Conservation (phyloP, 2,329 filamentous ascomycete species). For the Nigrograna mackinnonii region DNA sequence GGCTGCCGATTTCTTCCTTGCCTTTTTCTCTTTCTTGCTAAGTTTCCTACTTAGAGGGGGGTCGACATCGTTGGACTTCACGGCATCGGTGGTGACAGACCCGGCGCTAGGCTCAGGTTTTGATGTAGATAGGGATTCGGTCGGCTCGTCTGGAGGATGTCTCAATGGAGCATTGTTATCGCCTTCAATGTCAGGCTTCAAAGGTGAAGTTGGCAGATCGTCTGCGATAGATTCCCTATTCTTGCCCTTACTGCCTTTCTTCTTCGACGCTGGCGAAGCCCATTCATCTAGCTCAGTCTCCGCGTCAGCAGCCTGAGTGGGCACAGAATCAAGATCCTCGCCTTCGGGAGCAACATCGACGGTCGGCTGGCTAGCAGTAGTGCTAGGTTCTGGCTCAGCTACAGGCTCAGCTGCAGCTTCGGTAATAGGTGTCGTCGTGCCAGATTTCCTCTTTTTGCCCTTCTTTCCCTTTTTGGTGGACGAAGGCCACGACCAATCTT, state of each 20-base stretch:
- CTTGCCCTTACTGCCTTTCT: conserved; percentile 1
- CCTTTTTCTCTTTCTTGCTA: conserved; percentile 39
- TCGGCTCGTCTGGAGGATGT: too few relatives aligned
- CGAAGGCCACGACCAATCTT: conserved; percentile 1
- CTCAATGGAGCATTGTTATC: too few relatives aligned
- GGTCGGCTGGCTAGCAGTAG: neutral
- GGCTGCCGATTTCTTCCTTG: conserved; percentile 4
- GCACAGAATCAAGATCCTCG: neutral
- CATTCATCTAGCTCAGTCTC: neutral
- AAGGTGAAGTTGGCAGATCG: too few relatives aligned
- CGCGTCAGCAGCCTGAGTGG: neutral
- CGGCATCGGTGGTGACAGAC: neutral
- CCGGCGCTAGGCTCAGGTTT: neutral
- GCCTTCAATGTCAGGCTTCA: too few relatives aligned
- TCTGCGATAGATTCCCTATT: neutral
- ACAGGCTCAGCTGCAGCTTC: conserved; percentile 9
- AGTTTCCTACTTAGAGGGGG: conserved; percentile 27
- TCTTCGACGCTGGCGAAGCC: conserved; percentile 1
- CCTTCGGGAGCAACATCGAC: conserved; percentile 2
- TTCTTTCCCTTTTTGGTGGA: conserved; percentile 21
- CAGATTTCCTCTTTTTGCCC: conserved; percentile 21
- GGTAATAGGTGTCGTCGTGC: conserved; percentile 8
- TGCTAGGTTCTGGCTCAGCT: neutral
- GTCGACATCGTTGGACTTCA: conserved; percentile 10
- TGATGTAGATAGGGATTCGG: too few relatives aligned